Base-by-base conservation (phyloP, 441 rosid species). In the Euphorbia celastroides region DNA sequence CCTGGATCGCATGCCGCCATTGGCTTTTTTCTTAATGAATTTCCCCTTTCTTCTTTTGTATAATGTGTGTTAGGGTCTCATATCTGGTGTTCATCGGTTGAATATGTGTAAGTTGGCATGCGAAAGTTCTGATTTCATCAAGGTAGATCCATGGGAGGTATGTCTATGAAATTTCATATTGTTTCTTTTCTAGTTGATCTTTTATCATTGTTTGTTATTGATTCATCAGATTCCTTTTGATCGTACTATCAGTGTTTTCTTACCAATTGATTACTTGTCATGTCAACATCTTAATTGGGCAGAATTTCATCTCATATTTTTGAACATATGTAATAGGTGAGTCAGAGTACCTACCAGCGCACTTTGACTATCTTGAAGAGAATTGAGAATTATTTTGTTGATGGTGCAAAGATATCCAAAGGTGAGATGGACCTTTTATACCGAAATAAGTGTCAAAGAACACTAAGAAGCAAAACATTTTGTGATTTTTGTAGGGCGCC, bases 61-160 rank as follows among this genome's bases (percentile, higher is more conserved):
- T 27, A 9, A 3, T 8, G 16, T 23, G 56, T 23, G 17, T 48
- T 65, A 93, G 99, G 90, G 87, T n/a, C 96, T 94, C 36, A 54
- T 83, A 66, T 75, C 93, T 31, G 90, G 89, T 60, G 83, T 81
- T 38, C 93, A 94, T 78, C 90, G 90, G 30, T 42, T 83, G 57
- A 62, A 20, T 60, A 80, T 94, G 91, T 94, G 98, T 75, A 76
- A 80, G 42, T 80, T 88, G 52, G 87, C 98, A 41, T 88, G 97
- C 66, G 74, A 79, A 72, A 86, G 83, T 81, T 92, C 97, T 32
- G 84, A 88, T 51, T 86, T 89, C 68, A 62, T 94, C 57, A 94
- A 88, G 99, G 96, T 92, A 62, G 98, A 94, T 86, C 84, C 96
- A 4, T 94, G 99, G 99, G 98, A 94, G 98, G 98, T 92, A 76